Conservation (phyloP, 352 stramenopile species). For the Globisporangium camurandrum region DNA sequence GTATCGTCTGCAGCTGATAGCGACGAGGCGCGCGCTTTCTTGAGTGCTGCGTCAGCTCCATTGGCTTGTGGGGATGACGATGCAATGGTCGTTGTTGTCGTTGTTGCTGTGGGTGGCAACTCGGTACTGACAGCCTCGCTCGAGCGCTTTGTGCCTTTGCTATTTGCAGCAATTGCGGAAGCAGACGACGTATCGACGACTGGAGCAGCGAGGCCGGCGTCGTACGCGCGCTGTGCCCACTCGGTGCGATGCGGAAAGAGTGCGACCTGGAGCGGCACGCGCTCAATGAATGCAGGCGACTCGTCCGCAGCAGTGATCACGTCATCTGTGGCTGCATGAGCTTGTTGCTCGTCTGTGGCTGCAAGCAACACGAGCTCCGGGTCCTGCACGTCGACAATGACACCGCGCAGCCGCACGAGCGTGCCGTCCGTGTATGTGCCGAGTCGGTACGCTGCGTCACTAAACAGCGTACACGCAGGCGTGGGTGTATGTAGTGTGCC, state of each 20-base stretch:
- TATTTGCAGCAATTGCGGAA: background rate
- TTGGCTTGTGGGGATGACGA: background rate
- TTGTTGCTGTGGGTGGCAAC: background rate
- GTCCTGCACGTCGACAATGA: conserved; percentile 67
- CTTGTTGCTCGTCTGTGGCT: background rate
- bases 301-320: conserved; percentile 8
- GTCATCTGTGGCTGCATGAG: background rate
- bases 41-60: no score
- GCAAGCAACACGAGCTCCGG: conserved; percentile 57
- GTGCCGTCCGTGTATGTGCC: conserved; percentile 49
- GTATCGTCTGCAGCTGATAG: background rate
- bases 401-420: conserved; percentile 55
- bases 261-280: conserved; percentile 50
- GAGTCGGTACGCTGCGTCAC: conserved; percentile 29
- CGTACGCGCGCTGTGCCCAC: conserved; percentile 37
- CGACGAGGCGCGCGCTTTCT: no score
- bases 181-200: background rate
- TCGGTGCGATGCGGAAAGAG: conserved; percentile 49
- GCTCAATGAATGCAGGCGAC: conserved; percentile 41
- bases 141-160: conserved; percentile 35
- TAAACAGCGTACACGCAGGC: conserved; percentile 28
- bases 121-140: conserved; percentile 26
- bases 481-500: background rate
- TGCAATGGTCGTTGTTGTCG: no score
- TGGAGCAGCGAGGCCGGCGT: background rate